phyloP scores from a whole-genome alignment of 495 filamentous ascomycete species.

The Ramalina peruviana region DNA sequence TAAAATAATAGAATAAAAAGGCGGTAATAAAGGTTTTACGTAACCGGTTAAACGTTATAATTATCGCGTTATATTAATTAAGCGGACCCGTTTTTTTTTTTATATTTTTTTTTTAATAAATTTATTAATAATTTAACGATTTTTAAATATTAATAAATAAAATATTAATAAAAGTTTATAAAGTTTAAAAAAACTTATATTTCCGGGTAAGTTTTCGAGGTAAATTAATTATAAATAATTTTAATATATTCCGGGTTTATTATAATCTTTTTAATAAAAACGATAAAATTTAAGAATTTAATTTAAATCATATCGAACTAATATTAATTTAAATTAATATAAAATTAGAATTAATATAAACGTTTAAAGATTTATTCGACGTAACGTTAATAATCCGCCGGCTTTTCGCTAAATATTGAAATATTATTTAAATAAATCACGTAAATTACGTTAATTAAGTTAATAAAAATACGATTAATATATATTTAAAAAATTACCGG shows the following conservation, averaged over 20 bases:
- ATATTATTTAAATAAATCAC: slow-evolving; percentile 18
- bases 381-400: too few relatives aligned
- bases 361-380: slow-evolving; percentile 6
- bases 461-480: slow-evolving; percentile 20
- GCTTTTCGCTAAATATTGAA: slow-evolving; percentile 15
- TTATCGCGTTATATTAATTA: neutral
- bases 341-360: slow-evolving; percentile 8
- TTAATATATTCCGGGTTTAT: slow-evolving; percentile 15
- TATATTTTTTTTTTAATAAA: slow-evolving; percentile 10
- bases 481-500: slow-evolving; percentile 17
- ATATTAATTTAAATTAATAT: slow-evolving; percentile 17
- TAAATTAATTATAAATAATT: slow-evolving; percentile 14
- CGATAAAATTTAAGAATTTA: slow-evolving; percentile 18
- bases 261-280: slow-evolving; percentile 12
- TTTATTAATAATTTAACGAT: slow-evolving; percentile 8
- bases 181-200: slow-evolving; percentile 21
- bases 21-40: neutral
- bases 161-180: slow-evolving; percentile 20
- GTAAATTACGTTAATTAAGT: slow-evolving; percentile 17
- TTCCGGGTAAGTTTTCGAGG: slow-evolving; percentile 8
- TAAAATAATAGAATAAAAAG: neutral
- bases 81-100: too few relatives aligned
- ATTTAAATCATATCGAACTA: slow-evolving; percentile 16
- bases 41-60: neutral
- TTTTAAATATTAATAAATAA: slow-evolving; percentile 18